These are phyloP conservation scores for Dothideomycetidae sp. DNA, from an alignment of 2,329 filamentous ascomycete genomes.

Conservation along the genomic window DNA sequence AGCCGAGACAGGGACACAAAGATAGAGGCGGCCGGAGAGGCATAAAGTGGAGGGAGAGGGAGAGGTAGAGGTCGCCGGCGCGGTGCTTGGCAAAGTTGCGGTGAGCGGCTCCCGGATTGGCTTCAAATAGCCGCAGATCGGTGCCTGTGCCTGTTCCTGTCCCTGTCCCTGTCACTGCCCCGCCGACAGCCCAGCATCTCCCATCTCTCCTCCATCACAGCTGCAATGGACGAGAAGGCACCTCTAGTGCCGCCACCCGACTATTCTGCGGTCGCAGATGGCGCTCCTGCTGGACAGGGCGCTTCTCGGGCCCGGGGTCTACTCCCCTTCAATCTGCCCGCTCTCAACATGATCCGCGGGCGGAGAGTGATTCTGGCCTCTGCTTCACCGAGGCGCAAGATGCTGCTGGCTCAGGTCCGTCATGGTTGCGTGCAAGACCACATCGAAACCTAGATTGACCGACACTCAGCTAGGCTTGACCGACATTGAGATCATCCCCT, in stretches of 20 bases:
- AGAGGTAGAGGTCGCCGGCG: no score
- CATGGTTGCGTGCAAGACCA: not conserved
- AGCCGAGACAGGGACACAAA: no score
- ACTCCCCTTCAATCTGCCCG: conserved; percentile 62
- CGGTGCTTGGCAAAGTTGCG: no score
- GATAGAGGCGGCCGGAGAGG: no score
- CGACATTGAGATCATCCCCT: conserved; percentile 73
- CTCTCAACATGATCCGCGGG: conserved; percentile 58
- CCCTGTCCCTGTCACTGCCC: no score
- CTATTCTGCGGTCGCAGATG: conserved; percentile 24
- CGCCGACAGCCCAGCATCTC: no score
- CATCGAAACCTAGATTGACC: no score
- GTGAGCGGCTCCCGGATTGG: no score
- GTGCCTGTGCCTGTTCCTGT: no score
- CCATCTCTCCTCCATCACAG: not conserved
- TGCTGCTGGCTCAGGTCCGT: conserved; percentile 58
- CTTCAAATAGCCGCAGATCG: no score
- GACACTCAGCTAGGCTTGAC: conserved; percentile 54
- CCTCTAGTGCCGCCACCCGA: conserved; percentile 31
- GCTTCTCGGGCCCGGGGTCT: conserved; percentile 31
- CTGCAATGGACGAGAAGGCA: conserved; percentile 19
- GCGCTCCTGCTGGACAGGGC: conserved; percentile 12
- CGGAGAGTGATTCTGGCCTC: conserved; percentile 84
- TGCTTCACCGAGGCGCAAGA: conserved; percentile 68
- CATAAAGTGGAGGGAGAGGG: no score